Evolutionary conservation across 352 stramenopile genomes (phyloP).

Genomic region (Phytophthora brassicae): DNA sequence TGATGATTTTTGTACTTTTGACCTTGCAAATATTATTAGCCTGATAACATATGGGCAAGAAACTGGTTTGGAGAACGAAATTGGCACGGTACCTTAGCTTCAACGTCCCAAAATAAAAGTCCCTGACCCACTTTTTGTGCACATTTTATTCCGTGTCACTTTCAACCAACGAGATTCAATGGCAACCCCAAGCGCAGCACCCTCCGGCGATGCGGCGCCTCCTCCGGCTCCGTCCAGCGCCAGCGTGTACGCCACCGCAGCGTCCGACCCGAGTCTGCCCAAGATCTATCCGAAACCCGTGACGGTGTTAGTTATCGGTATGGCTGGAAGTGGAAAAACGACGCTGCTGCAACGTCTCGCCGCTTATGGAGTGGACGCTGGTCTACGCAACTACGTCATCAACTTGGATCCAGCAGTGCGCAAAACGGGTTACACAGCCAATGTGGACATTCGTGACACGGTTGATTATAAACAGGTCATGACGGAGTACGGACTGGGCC

Average conservation of each 20-base stretch:
- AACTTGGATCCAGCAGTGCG: conserved; percentile 98
- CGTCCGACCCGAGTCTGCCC: conserved; percentile 34
- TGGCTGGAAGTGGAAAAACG: conserved; percentile 97
- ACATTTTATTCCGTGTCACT: neutral
- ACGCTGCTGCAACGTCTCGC: conserved; percentile 92
- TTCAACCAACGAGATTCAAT: conserved; percentile 25
- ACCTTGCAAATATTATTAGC: too few relatives aligned
- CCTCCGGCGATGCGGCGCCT: neutral
- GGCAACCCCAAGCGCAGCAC: conserved; percentile 14
- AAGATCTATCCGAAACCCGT: conserved; percentile 71
- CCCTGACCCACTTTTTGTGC: too few relatives aligned
- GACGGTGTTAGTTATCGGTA: conserved; percentile 92
- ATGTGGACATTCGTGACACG: conserved; percentile 99
- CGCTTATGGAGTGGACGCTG: conserved; percentile 68
- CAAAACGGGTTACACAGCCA: conserved; percentile 94
- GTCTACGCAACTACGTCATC: conserved; percentile 92
- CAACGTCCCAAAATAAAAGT: too few relatives aligned
- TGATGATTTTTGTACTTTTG: too few relatives aligned
- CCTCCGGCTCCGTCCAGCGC: conserved; percentile 17
- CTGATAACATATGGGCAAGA: too few relatives aligned
- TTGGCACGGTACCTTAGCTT: too few relatives aligned
- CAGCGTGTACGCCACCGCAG: conserved; percentile 17
- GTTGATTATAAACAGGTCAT: conserved; percentile 99
- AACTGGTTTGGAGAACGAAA: too few relatives aligned
- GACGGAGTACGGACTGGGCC: conserved; percentile 96